phyloP scores from a whole-genome alignment of 2,329 filamentous ascomycete species.

The Colletotrichum sp. region DNA sequence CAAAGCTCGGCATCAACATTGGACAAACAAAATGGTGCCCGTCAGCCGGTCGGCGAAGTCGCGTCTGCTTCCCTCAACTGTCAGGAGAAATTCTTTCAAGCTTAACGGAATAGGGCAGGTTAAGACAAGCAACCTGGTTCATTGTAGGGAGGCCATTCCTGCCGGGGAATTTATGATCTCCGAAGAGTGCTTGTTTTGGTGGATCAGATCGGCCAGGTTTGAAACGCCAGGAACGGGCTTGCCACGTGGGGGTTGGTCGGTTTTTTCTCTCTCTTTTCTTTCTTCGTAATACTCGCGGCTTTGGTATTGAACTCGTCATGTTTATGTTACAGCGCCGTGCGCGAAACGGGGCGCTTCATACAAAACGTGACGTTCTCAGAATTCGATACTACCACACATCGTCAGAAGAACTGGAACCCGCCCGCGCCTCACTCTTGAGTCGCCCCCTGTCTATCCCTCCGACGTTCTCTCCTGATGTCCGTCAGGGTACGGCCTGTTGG shows the following conservation, averaged over 20 bases:
- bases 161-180: background rate
- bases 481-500: background rate
- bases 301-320: background rate
- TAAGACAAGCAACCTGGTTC: background rate
- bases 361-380: background rate
- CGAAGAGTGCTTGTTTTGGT: background rate
- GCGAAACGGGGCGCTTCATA: slow-evolving; percentile 1
- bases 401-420: background rate
- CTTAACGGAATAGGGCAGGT: background rate
- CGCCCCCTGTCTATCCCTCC: background rate
- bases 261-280: background rate
- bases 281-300: background rate
- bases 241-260: background rate
- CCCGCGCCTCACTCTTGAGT: background rate
- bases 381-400: background rate
- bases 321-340: slow-evolving; percentile 4
- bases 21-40: background rate
- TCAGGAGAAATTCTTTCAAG: background rate
- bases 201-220: background rate
- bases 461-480: background rate
- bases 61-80: background rate
- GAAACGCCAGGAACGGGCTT: background rate
- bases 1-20: background rate
- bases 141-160: background rate
- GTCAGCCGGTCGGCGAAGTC: background rate